These are phyloP conservation scores for Penicillium subrubescens DNA, from an alignment of 495 filamentous ascomycete species.

Conservation along the genomic window DNA sequence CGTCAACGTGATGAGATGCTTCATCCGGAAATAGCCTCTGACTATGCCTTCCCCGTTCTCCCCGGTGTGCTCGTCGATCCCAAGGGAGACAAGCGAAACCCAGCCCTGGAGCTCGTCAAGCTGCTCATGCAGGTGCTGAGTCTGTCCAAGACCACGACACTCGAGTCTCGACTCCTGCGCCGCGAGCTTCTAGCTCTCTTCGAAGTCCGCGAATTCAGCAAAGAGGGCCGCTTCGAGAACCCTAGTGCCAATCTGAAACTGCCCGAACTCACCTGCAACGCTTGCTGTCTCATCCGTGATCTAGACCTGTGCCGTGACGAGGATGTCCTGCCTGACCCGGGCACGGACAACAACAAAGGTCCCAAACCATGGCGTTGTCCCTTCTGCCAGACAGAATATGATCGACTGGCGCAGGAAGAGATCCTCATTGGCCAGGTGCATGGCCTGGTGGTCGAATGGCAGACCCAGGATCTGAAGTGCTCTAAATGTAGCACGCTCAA, in stretches of 20 bases:
- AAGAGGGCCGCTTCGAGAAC: constrained; percentile 83
- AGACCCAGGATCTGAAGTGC: constrained; percentile 89
- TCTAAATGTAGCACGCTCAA: constrained; percentile 54
- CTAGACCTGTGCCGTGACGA: constrained; percentile 95
- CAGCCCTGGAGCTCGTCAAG: constrained; percentile 87
- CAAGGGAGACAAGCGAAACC: constrained; percentile 64
- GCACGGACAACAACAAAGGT: constrained; percentile 35
- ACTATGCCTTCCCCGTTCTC: constrained; percentile 83
- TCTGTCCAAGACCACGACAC: constrained; percentile 75
- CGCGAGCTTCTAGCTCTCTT: constrained; percentile 88
- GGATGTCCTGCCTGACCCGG: constrained; percentile 65
- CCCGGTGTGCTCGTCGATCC: constrained; percentile 72
- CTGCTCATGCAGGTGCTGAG: constrained; percentile 86
- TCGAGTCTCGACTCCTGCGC: constrained; percentile 82
- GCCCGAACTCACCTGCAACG: constrained; percentile 76
- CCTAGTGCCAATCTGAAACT: constrained; percentile 76
- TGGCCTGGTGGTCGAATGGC: constrained; percentile 74
- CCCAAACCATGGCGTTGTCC: constrained; percentile 72
- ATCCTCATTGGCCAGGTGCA: constrained; percentile 76
- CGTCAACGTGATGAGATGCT: constrained; percentile 85
- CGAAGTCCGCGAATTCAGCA: constrained; percentile 90
- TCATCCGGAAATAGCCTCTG: constrained; percentile 84
- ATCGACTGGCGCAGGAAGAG: constrained; percentile 80
- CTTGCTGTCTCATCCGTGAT: constrained; percentile 85
- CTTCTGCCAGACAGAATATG: constrained; percentile 75